Percentiles rank a stretch among this genome's conserved stretches.
These are phyloP conservation scores for Tylopilus orsonianus DNA, from an alignment of 1,284 basidiomycete species.

Conservation along the genomic window DNA sequence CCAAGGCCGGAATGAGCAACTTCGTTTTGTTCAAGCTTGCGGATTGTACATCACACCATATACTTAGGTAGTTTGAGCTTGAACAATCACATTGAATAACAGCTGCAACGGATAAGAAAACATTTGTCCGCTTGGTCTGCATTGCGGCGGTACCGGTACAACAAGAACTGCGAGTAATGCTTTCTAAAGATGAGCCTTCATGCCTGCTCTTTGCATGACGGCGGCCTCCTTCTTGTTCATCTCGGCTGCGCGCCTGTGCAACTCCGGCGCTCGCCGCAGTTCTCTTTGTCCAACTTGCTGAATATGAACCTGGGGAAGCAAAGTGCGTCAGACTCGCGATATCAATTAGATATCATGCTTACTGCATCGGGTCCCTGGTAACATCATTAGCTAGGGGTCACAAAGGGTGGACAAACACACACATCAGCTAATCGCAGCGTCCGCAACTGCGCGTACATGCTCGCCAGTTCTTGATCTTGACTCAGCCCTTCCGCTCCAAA, in stretches of 20 bases:
- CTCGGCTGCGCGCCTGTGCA: constrained; percentile 54
- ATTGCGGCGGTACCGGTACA: no score
- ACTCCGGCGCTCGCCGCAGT: constrained; percentile 63
- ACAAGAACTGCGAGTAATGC: no score
- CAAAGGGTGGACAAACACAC: constrained; percentile 32
- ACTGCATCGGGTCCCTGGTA: constrained; percentile 82
- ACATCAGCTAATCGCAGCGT: constrained; percentile 92
- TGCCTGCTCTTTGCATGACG: constrained; percentile 55
- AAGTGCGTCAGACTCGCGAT: constrained; percentile 4
- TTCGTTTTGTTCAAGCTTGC: no score
- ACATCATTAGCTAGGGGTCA: constrained; percentile 5
- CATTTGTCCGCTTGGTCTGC: neutral
- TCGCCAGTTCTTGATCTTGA: constrained; percentile 85
- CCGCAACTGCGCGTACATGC: constrained; percentile 76
- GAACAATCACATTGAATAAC: no score
- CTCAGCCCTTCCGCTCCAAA: constrained; percentile 94
- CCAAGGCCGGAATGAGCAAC: no score
- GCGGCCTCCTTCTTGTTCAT: constrained; percentile 59
- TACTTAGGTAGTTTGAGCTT: no score
- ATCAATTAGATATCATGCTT: constrained; percentile 13
- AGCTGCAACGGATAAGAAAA: no score
- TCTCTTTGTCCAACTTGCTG: constrained; percentile 92
- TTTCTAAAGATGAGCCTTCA: constrained; percentile 54
- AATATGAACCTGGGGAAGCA: constrained; percentile 71
- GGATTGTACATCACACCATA: no score